phyloP scores from a whole-genome alignment of 352 stramenopile species.

The Phytophthora sojae region DNA sequence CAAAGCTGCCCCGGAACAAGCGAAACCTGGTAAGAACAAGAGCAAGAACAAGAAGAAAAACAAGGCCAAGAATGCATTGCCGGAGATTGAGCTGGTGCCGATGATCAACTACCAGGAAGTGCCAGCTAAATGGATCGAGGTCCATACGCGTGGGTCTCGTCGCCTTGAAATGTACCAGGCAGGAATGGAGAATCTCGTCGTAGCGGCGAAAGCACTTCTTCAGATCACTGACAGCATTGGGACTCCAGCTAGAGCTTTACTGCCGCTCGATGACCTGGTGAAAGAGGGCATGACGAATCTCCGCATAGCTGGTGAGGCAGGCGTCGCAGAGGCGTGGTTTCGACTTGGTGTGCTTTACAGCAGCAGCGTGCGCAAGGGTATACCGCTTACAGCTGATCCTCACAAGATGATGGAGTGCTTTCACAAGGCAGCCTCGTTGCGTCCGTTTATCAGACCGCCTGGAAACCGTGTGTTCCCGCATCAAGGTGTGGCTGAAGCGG shows the following conservation, averaged over 20 bases:
- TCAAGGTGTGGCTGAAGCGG: conserved; percentile 44
- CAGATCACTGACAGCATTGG: conserved; percentile 36
- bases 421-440: conserved; percentile 38
- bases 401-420: conserved; percentile 44
- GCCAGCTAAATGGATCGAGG: conserved; percentile 38
- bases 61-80: conserved; percentile 14
- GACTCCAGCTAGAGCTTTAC: conserved; percentile 19
- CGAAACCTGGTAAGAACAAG: conserved; percentile 9
- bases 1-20: background rate
- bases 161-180: conserved; percentile 31
- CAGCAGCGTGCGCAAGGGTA: conserved; percentile 25
- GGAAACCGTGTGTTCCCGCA: conserved; percentile 38
- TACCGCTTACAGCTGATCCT: conserved; percentile 32
- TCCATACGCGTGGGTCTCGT: conserved; percentile 26
- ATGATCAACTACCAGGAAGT: conserved; percentile 51
- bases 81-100: conserved; percentile 30
- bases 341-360: conserved; percentile 48
- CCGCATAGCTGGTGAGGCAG: conserved; percentile 38
- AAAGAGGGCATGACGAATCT: conserved; percentile 33
- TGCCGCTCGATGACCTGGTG: conserved; percentile 25
- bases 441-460: conserved; percentile 44
- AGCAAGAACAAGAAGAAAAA: conserved; percentile 35
- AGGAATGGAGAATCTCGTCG: conserved; percentile 30
- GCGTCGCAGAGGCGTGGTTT: conserved; percentile 49
- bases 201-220: conserved; percentile 31